Conservation (phyloP, 2,329 filamentous ascomycete genomes). For the Ophiostoma sp. region DNA sequence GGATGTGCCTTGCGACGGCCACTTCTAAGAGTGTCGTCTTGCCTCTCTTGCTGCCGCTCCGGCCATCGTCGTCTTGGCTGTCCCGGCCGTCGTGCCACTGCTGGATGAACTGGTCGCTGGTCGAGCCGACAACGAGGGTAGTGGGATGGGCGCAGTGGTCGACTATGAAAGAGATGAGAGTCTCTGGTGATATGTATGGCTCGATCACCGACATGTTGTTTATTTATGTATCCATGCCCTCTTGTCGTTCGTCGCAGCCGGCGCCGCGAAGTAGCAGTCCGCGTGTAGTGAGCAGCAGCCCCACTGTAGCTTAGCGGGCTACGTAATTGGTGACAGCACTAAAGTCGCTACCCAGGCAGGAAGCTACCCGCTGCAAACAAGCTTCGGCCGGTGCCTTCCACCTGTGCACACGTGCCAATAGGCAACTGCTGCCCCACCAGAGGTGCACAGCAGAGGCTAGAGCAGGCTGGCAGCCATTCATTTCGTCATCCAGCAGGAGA, state of each 20-base stretch:
- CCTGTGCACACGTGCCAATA: conserved; percentile 6
- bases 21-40: conserved; percentile 62
- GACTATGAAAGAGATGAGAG: conserved; percentile 62
- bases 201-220: conserved; percentile 40
- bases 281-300: neutral
- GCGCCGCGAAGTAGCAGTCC: too few species aligned
- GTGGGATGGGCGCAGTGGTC: conserved; percentile 51
- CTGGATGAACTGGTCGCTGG: conserved; percentile 58
- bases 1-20: conserved; percentile 62
- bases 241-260: too few species aligned
- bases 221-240: neutral
- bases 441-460: neutral
- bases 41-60: conserved; percentile 40
- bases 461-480: neutral
- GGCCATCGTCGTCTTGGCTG: conserved; percentile 18
- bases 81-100: conserved; percentile 40
- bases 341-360: neutral
- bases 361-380: neutral
- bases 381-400: neutral
- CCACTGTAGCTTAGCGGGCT: neutral
- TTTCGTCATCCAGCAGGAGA: neutral
- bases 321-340: neutral
- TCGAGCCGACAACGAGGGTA: conserved; percentile 65
- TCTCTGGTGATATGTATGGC: conserved; percentile 49
- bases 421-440: neutral